These are phyloP conservation scores for Akanthomyces dipterigenus DNA, from an alignment of 2,329 filamentous ascomycete species.

Conservation along the genomic window DNA sequence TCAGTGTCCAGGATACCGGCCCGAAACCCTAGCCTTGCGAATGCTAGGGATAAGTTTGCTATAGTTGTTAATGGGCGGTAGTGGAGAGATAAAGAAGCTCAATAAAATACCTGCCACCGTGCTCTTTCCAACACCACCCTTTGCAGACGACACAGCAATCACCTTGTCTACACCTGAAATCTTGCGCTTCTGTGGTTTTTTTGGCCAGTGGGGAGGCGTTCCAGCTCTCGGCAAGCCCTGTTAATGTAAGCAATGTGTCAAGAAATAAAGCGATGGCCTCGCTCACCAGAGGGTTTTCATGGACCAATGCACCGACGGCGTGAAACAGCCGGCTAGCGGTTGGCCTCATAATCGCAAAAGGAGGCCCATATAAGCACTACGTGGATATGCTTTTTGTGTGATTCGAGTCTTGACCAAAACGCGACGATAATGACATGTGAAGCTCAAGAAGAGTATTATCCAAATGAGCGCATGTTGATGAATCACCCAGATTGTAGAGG, in stretches of 20 bases:
- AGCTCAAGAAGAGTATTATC: neutral
- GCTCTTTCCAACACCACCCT: constrained; percentile 96
- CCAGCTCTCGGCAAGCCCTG: constrained; percentile 81
- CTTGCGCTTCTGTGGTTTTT: constrained; percentile 70
- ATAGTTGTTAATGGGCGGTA: neutral
- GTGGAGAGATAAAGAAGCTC: neutral
- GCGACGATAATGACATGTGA: too few relatives aligned
- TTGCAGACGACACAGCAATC: constrained; percentile 95
- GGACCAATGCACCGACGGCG: constrained; percentile 31
- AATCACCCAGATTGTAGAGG: neutral
- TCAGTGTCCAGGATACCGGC: constrained; percentile 90
- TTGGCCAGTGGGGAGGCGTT: constrained; percentile 48
- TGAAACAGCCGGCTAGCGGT: constrained; percentile 31
- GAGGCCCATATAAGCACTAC: neutral
- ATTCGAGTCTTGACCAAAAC: neutral
- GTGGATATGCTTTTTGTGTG: too few relatives aligned
- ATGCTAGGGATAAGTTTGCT: constrained; percentile 79
- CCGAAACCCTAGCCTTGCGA: constrained; percentile 73
- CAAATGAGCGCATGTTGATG: neutral
- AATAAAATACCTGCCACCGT: constrained; percentile 66
- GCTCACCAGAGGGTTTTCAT: constrained; percentile 83
- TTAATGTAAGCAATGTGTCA: neutral
- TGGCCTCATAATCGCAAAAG: constrained; percentile 27
- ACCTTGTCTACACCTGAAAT: constrained; percentile 84
- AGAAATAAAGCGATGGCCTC: neutral